phyloP scores from a whole-genome alignment of 2,329 filamentous ascomycete genomes.

The Aspergillus versicolor region DNA sequence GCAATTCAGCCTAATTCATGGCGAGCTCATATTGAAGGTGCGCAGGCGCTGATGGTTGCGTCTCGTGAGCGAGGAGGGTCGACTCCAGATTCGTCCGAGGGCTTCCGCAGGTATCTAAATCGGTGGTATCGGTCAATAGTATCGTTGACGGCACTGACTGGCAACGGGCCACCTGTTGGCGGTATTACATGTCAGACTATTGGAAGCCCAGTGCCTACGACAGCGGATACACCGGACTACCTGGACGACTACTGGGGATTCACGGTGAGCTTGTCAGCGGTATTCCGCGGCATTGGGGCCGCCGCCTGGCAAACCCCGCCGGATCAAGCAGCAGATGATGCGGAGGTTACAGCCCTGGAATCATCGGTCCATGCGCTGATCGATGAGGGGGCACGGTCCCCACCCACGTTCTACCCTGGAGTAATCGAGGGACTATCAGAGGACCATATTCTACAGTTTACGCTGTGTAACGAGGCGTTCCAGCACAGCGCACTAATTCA shows the following conservation, averaged over 20 bases:
- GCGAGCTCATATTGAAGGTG: slow-evolving; percentile 45
- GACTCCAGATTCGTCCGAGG: slow-evolving; percentile 27
- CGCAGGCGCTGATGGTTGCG: slow-evolving; percentile 37
- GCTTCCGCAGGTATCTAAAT: slow-evolving; percentile 39
- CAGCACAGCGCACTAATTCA: slow-evolving; percentile 46
- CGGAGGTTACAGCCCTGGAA: slow-evolving; percentile 33
- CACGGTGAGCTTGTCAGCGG: slow-evolving; percentile 37
- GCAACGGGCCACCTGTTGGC: slow-evolving; percentile 38
- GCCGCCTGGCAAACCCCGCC: slow-evolving; percentile 34
- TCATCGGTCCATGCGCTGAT: slow-evolving; percentile 35
- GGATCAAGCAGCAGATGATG: slow-evolving; percentile 6
- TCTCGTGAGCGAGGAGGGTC: slow-evolving; percentile 20
- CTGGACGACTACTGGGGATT: slow-evolving; percentile 46
- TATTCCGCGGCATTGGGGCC: slow-evolving; percentile 41
- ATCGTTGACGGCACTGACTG: slow-evolving; percentile 41
- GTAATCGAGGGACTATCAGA: slow-evolving; percentile 33
- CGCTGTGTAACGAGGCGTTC: slow-evolving; percentile 44
- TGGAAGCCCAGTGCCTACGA: slow-evolving; percentile 13
- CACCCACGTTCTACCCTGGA: slow-evolving; percentile 37
- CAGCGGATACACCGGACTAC: slow-evolving; percentile 29
- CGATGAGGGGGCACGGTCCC: slow-evolving; percentile 27
- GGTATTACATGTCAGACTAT: slow-evolving; percentile 20
- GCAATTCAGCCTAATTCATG: slow-evolving; percentile 42
- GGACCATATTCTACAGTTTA: slow-evolving; percentile 36
- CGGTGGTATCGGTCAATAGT: slow-evolving; percentile 45